Conservation (phyloP, 306 rosid species). For the Glycine latifolia region DNA sequence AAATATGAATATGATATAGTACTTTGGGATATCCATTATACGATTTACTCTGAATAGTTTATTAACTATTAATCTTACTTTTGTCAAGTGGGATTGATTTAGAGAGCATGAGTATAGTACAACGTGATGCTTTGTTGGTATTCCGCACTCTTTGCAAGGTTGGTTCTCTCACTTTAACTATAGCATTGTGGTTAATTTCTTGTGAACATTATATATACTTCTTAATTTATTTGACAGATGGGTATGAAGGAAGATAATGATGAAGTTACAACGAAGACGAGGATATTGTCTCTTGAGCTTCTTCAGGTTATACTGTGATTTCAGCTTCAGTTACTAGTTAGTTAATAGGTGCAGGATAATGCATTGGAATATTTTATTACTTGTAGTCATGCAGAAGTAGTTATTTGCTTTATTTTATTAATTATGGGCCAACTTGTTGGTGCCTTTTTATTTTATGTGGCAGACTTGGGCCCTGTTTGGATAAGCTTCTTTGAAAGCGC, state of each 20-base stretch:
- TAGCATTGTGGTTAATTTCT: slow-evolving; percentile 42
- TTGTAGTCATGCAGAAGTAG: slow-evolving; percentile 25
- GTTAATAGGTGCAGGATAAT: slow-evolving; percentile 30
- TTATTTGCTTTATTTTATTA: slow-evolving; percentile 33
- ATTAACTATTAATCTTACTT: slow-evolving; percentile 45
- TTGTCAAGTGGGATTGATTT: slow-evolving; percentile 90
- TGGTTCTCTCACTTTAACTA: slow-evolving; percentile 50
- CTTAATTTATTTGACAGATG: slow-evolving; percentile 70
- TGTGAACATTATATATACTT: slow-evolving; percentile 41
- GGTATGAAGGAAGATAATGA: slow-evolving; percentile 98
- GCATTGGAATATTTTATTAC: slow-evolving; percentile 33
- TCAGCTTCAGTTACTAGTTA: slow-evolving; percentile 39
- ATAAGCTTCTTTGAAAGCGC: too few relatives aligned
- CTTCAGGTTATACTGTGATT: slow-evolving; percentile 78
- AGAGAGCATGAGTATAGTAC: slow-evolving; percentile 89
- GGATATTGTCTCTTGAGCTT: slow-evolving; percentile 98
- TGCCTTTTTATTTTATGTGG: slow-evolving; percentile 31
- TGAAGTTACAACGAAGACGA: slow-evolving; percentile 91
- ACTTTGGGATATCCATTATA: slow-evolving; percentile 35
- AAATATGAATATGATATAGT: slow-evolving; percentile 41
- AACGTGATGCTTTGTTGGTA: slow-evolving; percentile 91
- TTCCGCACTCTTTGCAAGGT: slow-evolving; percentile 99
- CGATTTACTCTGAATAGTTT: slow-evolving; percentile 32
- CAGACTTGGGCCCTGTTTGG: neutral
- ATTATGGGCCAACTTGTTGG: slow-evolving; percentile 27